Conservation (phyloP, 352 stramenopile species). For the Phytopythium helicoides region DNA sequence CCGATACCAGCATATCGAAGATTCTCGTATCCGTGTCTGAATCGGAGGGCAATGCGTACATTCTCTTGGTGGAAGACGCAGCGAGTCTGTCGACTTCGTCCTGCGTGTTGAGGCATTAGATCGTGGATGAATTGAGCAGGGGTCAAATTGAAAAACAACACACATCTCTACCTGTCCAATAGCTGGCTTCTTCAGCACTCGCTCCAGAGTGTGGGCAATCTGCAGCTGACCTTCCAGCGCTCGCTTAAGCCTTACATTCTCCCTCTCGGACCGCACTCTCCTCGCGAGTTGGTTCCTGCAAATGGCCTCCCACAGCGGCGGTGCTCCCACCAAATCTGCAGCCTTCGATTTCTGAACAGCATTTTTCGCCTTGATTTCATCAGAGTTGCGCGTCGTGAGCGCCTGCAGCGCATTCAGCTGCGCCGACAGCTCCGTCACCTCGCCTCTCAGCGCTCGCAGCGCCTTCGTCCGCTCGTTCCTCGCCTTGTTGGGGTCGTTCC, state of each 20-base stretch:
- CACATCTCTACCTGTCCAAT: constrained; percentile 8
- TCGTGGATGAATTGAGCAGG: not conserved
- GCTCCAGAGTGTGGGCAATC: constrained; percentile 22
- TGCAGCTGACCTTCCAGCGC: constrained; percentile 40
- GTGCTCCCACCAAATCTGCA: constrained; percentile 1
- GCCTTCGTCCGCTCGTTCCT: constrained; percentile 27
- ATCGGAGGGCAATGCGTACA: constrained; percentile 1
- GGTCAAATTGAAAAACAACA: not conserved
- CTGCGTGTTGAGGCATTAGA: not conserved
- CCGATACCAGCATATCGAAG: constrained; percentile 11
- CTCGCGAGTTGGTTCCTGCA: constrained; percentile 13
- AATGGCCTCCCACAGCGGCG: constrained; percentile 21
- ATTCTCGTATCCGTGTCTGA: constrained; percentile 8
- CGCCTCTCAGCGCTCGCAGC: constrained; percentile 25
- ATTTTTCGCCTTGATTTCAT: not conserved
- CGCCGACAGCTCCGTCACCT: constrained; percentile 28
- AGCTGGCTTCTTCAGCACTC: constrained; percentile 19
- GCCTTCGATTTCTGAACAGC: not conserved
- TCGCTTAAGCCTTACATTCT: constrained; percentile 21
- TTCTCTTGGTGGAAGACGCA: constrained; percentile 8
- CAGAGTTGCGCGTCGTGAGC: not conserved
- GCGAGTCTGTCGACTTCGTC: constrained; percentile 11
- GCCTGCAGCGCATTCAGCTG: constrained; percentile 13
- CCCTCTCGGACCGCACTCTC: constrained; percentile 11
- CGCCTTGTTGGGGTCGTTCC: constrained; percentile 23